Evolutionary conservation across 2,329 filamentous ascomycete species (phyloP), one percentile per base, ranked within the genome.

Genomic region (Pleurostoma richardsiae): DNA sequence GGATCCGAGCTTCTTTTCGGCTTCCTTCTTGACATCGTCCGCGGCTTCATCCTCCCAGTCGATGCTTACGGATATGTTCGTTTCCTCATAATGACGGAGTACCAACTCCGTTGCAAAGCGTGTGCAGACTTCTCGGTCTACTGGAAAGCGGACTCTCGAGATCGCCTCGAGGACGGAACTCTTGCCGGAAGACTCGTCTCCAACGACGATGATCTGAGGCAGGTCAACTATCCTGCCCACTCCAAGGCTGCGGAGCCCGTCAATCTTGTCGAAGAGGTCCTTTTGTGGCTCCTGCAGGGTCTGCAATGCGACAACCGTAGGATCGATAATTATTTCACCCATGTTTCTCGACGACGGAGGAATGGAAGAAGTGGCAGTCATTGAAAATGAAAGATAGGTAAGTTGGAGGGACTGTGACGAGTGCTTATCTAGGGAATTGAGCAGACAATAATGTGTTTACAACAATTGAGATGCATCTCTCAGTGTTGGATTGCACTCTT

Each of bases 111-210:
- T 85, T 0, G 81, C 74, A 49, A 84, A 85, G 0, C 77, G 68
- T 0, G 82, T 85, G 56, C 80, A 84, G 0, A 80, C 47, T 28
- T 66, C 73, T 10, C 74, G 73, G 4, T 81, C 76, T 8, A 73
- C 64, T 0, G 79, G 77, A 41, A 86, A 85, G 0, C 72, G 71
- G 2, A 87, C 74, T 7, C 76, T 72, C 0, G 80, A 79, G 41
- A 86, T 79, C 0, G 82, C 82, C 52, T 85, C 78, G 0, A 86
- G 70, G 0, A 85, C 79, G 0, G 79, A 84, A n/a, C 75, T 81
- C 56, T 86, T 86, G 3, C 81, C 82, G 1, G 75, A 74, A 0
- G 76, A 81, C 47, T 82, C 78, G 45, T 82, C 75, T 4, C 82
- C 80, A 29, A 77, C 77, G 4, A 83, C 79, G 4, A 83, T 71